A percentile compares a stretch with the other conserved stretches of the same genome.
Conservation (phyloP, 1,284 basidiomycete genomes). For the Ganoderma meredithae region DNA sequence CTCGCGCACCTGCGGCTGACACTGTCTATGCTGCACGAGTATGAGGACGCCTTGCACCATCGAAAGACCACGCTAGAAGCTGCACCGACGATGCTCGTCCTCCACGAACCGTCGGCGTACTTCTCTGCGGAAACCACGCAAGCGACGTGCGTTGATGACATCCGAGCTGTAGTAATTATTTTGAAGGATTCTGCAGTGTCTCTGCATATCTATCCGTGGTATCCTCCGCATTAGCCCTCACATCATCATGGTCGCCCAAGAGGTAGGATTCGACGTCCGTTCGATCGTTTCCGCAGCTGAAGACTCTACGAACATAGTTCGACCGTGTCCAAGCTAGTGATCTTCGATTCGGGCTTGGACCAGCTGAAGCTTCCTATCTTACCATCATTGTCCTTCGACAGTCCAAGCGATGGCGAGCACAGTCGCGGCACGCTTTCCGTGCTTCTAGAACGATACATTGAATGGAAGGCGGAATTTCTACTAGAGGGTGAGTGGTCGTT, state of each 20-base stretch:
- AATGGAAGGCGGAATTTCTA: slow-evolving; percentile 28
- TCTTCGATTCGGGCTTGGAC: slow-evolving; percentile 72
- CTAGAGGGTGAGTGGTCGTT: slow-evolving; percentile 14
- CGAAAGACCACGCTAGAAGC: slow-evolving; percentile 51
- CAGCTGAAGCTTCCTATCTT: slow-evolving; percentile 63
- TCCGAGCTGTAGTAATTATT: neutral
- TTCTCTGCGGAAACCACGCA: slow-evolving; percentile 47
- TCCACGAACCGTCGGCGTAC: slow-evolving; percentile 71
- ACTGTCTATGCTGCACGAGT: slow-evolving; percentile 58
- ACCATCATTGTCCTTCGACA: slow-evolving; percentile 39
- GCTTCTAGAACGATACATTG: slow-evolving; percentile 34
- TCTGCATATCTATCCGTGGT: slow-evolving; percentile 59
- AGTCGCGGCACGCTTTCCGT: slow-evolving; percentile 24
- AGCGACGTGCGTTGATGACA: slow-evolving; percentile 36
- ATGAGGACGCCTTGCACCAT: slow-evolving; percentile 40
- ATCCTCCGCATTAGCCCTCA: slow-evolving; percentile 48
- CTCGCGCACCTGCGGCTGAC: slow-evolving; percentile 63
- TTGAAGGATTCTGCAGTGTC: slow-evolving; percentile 39
- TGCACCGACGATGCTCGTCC: slow-evolving; percentile 61
- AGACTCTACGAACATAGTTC: neutral
- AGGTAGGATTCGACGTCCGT: slow-evolving; percentile 24
- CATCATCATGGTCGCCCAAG: slow-evolving; percentile 43
- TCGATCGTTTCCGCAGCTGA: neutral
- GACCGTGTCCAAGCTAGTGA: slow-evolving; percentile 52
- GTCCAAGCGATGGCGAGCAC: slow-evolving; percentile 14